phyloP scores from a whole-genome alignment of 768 basidiomycete genomes.

The Tricholoma sp. region DNA sequence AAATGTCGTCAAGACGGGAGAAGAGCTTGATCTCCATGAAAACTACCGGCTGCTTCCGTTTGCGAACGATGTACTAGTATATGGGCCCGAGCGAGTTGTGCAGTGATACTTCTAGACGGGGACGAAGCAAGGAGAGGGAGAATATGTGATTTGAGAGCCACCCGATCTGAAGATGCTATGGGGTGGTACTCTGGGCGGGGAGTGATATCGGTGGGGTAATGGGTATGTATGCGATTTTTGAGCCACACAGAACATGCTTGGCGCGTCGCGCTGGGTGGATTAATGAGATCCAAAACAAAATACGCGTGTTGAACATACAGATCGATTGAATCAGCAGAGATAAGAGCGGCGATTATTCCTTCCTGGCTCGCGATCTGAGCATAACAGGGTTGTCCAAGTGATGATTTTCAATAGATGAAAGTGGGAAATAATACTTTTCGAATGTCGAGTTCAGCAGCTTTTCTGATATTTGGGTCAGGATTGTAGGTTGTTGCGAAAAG shows the following conservation, averaged over 20 bases:
- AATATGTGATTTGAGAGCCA: constrained; percentile 63
- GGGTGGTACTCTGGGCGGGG: constrained; percentile 50
- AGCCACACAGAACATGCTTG: constrained; percentile 85
- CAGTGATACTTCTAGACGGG: constrained; percentile 59
- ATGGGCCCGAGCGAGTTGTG: constrained; percentile 78
- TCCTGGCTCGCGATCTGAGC: constrained; percentile 69
- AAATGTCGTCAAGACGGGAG: neutral
- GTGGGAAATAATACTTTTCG: constrained; percentile 53
- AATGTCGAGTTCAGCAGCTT: constrained; percentile 82
- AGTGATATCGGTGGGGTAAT: constrained; percentile 49
- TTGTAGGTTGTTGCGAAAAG: constrained; percentile 79
- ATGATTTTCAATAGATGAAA: constrained; percentile 1
- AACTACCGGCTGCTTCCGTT: neutral
- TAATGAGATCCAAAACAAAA: neutral
- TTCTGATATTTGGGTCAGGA: constrained; percentile 82
- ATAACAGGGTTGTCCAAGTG: neutral
- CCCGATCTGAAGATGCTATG: constrained; percentile 65
- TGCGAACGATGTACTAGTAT: neutral
- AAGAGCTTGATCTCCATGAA: neutral
- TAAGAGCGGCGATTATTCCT: constrained; percentile 78
- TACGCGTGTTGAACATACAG: constrained; percentile 53
- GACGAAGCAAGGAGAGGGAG: constrained; percentile 67
- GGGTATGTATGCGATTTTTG: constrained; percentile 78
- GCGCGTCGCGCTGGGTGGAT: constrained; percentile 57
- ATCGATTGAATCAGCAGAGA: constrained; percentile 72